Evolutionary conservation across 306 rosid genomes (phyloP).

Genomic region (Dryas octopetala): DNA sequence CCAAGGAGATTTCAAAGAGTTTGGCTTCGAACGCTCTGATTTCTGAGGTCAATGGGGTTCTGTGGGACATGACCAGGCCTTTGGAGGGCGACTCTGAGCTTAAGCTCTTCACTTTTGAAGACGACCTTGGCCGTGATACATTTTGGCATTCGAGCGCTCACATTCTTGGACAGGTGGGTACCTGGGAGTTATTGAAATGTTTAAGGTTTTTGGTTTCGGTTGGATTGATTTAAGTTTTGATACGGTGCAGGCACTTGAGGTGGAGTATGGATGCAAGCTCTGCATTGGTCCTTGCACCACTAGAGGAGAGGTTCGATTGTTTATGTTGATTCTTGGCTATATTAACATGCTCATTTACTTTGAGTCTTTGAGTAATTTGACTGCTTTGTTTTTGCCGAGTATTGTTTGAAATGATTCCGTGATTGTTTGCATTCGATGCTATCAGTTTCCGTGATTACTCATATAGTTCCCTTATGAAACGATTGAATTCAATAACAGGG

Average conservation of each 20-base stretch:
- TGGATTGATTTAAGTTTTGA: slow-evolving; percentile 5
- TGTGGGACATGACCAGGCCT: slow-evolving; percentile 88
- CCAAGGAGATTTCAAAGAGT: slow-evolving; percentile 75
- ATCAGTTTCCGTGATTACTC: not conserved
- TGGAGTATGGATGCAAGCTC: slow-evolving; percentile 86
- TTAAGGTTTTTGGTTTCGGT: not conserved
- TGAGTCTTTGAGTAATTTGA: not conserved
- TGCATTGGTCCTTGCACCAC: slow-evolving; percentile 99
- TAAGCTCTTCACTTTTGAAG: slow-evolving; percentile 65
- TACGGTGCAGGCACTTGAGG: slow-evolving; percentile 66
- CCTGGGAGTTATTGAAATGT: not conserved
- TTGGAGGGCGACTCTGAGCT: slow-evolving; percentile 70
- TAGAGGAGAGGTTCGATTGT: slow-evolving; percentile 74
- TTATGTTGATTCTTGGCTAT: not conserved
- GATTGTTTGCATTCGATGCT: not conserved
- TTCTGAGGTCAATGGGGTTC: slow-evolving; percentile 76
- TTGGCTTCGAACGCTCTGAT: slow-evolving; percentile 75
- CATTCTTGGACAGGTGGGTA: slow-evolving; percentile 82
- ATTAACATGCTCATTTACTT: not conserved
- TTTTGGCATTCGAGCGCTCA: slow-evolving; percentile 99
- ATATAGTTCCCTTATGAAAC: slow-evolving; percentile 6
- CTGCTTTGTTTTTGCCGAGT: not conserved
- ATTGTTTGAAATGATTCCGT: not conserved
- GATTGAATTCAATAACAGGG: slow-evolving; percentile 54
- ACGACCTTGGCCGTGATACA: slow-evolving; percentile 88